These are phyloP conservation scores for Nicotiana tomentosiformis DNA, from an alignment of 257 asterid genomes.

Conservation along the genomic window DNA sequence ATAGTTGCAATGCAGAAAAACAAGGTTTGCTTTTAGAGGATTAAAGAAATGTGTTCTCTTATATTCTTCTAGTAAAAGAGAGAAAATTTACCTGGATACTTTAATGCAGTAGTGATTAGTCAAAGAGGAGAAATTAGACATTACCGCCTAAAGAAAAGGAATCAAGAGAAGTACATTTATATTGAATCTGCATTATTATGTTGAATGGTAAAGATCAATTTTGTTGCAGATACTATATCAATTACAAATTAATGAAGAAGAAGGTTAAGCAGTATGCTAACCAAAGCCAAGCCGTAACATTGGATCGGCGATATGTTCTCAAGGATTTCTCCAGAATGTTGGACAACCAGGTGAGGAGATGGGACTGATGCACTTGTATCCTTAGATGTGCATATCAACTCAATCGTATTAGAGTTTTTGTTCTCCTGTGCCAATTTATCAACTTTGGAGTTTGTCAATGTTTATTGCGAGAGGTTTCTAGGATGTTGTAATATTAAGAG, in stretches of 20 bases:
- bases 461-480: neutral
- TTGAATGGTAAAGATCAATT: neutral
- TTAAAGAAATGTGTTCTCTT: neutral
- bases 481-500: neutral
- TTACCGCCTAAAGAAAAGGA: neutral
- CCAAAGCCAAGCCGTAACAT: slow-evolving; percentile 58
- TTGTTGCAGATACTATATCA: slow-evolving; percentile 74
- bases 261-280: slow-evolving; percentile 66
- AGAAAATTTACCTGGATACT: neutral
- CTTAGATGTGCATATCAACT: neutral
- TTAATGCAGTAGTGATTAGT: neutral
- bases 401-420: neutral
- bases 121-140: neutral
- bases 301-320: slow-evolving; percentile 65
- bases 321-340: slow-evolving; percentile 92
- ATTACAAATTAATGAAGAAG: slow-evolving; percentile 93
- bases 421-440: neutral
- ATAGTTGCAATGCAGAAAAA: neutral
- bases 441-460: neutral
- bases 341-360: slow-evolving; percentile 66
- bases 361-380: neutral
- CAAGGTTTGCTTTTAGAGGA: neutral
- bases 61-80: neutral
- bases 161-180: neutral
- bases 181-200: neutral